Evolutionary conservation across 768 basidiomycete species (phyloP), one percentile per base, ranked within the genome.

Genomic region (Hirschioporus abietinus): DNA sequence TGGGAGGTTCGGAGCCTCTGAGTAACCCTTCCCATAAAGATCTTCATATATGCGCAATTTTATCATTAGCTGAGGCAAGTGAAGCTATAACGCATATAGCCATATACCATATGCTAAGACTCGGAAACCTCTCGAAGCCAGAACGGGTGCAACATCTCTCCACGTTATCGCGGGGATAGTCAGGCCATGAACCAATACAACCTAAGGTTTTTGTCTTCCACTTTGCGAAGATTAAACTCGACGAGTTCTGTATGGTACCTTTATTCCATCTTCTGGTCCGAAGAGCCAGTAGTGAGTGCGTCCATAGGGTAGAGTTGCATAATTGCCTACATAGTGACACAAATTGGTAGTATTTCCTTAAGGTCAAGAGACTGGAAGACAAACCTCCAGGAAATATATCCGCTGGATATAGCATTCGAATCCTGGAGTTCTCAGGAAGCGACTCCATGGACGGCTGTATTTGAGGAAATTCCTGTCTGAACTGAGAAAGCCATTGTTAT

Each of bases 311-410:
- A 73, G 68, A 17, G 58, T 57, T 1, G 63, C 72, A 62, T 72
- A 68, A 9, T 7, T 58, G n/a, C 68, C 68, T 64, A n/a, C 7
- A 1, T 23, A 15, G 58, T 60, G 3, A 23, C 17, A 8, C 64
- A 26, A 52, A 30, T n/a, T 26, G 20, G 5, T 4, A 60, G 23
- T 18, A 23, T 3, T 64, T 57, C n/a, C n/a, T 3, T 18, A 23
- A 52, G 30, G 30, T 3, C 30, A 65, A 8, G 52, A 2, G 3
- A 26, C 52, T 1, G 6, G 66, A 35, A 17, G 65, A 66, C 25
- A 1, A 58, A 70, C 76, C 75, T 62, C 73, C 73, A 0, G 74
- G 73, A 58, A 71, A 77, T n/a, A 74, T 64, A 60, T 78, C 72
- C 64, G 71, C 73, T 1, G 76, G 76, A 63, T 78, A 78, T 12